Evolutionary conservation across 208 protist genomes (phyloP), one percentile per base, ranked within the genome.

Genomic region (Acanthamoeba lenticulata): DNA sequence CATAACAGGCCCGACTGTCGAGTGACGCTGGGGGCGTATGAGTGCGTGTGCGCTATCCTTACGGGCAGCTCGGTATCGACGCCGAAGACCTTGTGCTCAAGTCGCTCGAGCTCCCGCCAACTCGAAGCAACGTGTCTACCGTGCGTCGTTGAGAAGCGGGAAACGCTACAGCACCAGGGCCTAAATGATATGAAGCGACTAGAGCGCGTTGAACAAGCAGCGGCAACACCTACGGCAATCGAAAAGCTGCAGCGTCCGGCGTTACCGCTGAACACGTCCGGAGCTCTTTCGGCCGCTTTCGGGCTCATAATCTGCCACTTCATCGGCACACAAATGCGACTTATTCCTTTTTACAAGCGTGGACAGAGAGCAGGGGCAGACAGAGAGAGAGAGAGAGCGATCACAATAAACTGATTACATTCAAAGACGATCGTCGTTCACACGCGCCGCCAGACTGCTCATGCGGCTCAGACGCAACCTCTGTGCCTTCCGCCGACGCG

Each of bases 41-140:
- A 60, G 2, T 88, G 79, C 21, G 36, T 57, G 36, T 88, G 79
- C 79, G 44, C 45, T 88, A 88, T 60, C 79, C 45, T 7, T 88
- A 88, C 45, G 21, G 79, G 79, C 79, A 88, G 79, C 79, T 88
- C 11, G 79, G 79, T 19, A 88, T 88, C 19, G 44, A 88, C 38
- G 74, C 74, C 42, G 38, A 86, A 38, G 13, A 47, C 2, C 74
- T 86, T 38, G 21, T 86, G 21, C 74, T 86, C 42, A 52, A 4
- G 9, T 86, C 74, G 49, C 74, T 86, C 32, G 52, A n/a, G 15
- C 55, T 24, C 55, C 52, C 17, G 17, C 29, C 67, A 77, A 77
- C 67, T 77, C 34, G 11, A 15, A 77, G n/a, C 17, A 32, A 27
- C 34, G 13, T 77, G 17, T 15, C 2, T 36, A 44, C 34, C 67